Evolutionary conservation across 176 grass and related monocot genomes (phyloP).

Genomic region (Oryza rufipogon): DNA sequence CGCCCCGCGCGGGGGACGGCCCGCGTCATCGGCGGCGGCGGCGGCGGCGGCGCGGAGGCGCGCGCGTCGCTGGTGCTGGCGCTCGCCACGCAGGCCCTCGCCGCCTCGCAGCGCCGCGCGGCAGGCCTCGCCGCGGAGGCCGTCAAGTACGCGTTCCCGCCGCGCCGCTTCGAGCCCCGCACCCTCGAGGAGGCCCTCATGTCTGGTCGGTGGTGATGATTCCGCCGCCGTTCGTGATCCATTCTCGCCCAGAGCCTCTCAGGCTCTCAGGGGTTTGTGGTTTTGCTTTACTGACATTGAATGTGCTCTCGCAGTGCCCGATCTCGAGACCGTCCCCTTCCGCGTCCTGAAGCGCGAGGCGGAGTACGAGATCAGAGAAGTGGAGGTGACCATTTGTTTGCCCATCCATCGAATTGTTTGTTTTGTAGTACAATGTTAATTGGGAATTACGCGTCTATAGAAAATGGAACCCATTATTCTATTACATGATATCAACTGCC

Average conservation of each 20-base stretch:
- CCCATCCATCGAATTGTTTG: background rate
- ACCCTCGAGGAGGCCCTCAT: slow-evolving; percentile 87
- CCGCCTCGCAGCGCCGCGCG: slow-evolving; percentile 59
- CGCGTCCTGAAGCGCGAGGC: slow-evolving; percentile 61
- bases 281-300: background rate
- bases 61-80: slow-evolving; percentile 76
- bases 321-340: slow-evolving; percentile 82
- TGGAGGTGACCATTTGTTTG: slow-evolving; percentile 57
- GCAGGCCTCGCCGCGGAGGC: slow-evolving; percentile 64
- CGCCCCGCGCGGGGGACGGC: slow-evolving; percentile 26
- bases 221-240: background rate
- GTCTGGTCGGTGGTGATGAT: slow-evolving; percentile 59
- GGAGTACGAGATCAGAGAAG: slow-evolving; percentile 86
- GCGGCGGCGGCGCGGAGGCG: slow-evolving; percentile 57
- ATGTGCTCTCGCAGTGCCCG: slow-evolving; percentile 50
- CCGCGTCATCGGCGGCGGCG: slow-evolving; percentile 45
- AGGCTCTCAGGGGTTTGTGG: background rate
- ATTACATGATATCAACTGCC: background rate
- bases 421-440: background rate
- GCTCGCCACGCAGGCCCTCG: slow-evolving; percentile 67
- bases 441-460: background rate
- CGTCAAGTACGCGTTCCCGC: slow-evolving; percentile 74
- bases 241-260: background rate
- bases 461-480: background rate
- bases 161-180: slow-evolving; percentile 57